Conservation (phyloP, 2,329 filamentous ascomycete genomes). For the Fusarium agapanthi region DNA sequence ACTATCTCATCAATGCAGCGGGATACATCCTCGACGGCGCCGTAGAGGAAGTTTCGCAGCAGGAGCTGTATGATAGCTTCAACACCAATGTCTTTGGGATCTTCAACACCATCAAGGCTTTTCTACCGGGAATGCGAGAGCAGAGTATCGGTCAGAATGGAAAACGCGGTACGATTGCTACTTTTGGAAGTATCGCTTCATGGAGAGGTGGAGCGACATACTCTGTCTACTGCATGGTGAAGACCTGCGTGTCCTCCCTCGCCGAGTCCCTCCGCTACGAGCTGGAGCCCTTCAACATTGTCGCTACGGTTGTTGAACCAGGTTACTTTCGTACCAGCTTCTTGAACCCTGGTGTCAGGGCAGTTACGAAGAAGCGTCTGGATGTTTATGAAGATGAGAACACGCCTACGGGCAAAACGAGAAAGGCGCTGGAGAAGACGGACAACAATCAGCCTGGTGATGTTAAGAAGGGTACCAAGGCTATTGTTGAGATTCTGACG, state of each 20-base stretch:
- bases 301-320: slow-evolving; percentile 56
- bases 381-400: slow-evolving; percentile 45
- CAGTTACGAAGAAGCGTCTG: slow-evolving; percentile 41
- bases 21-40: slow-evolving; percentile 56
- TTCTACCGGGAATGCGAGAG: slow-evolving; percentile 57
- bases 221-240: slow-evolving; percentile 55
- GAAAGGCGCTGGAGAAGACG: slow-evolving; percentile 45
- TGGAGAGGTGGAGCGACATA: slow-evolving; percentile 51
- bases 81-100: slow-evolving; percentile 64
- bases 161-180: slow-evolving; percentile 48
- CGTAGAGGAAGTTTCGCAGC: slow-evolving; percentile 50
- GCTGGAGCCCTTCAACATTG: slow-evolving; percentile 56
- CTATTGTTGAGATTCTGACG: slow-evolving; percentile 65
- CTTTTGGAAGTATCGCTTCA: slow-evolving; percentile 58
- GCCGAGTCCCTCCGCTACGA: slow-evolving; percentile 56
- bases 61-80: slow-evolving; percentile 52
- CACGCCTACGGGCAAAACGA: slow-evolving; percentile 41
- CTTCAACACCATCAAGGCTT: slow-evolving; percentile 58
- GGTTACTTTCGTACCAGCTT: slow-evolving; percentile 64
- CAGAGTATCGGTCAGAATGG: slow-evolving; percentile 42
- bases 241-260: slow-evolving; percentile 56
- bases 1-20: slow-evolving; percentile 59
- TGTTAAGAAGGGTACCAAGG: slow-evolving; percentile 59
- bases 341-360: slow-evolving; percentile 49
- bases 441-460: slow-evolving; percentile 65